These are phyloP conservation scores for Fusarium piperis DNA, from an alignment of 2,329 filamentous ascomycete genomes.

Conservation along the genomic window DNA sequence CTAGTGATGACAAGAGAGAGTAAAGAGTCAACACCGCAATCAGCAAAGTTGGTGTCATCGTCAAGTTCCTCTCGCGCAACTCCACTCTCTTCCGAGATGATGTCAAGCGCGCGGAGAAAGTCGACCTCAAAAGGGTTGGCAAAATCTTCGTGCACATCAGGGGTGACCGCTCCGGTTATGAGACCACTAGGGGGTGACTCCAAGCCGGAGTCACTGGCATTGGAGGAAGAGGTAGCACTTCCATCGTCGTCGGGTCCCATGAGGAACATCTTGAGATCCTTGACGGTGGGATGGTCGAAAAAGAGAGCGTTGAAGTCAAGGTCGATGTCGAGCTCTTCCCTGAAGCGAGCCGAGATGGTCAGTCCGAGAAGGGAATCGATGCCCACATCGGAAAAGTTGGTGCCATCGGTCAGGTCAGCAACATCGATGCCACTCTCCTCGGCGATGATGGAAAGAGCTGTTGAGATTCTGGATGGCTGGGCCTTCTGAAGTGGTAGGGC, in stretches of 20 bases:
- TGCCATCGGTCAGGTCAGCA: conserved; percentile 63
- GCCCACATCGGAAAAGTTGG: conserved; percentile 66
- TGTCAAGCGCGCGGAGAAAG: conserved; percentile 27
- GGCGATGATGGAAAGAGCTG: conserved; percentile 20
- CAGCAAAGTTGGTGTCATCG: conserved; percentile 65
- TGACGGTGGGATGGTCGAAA: conserved; percentile 63
- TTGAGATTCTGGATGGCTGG: conserved; percentile 1
- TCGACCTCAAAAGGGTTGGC: conserved; percentile 2
- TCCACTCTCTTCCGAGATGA: conserved; percentile 61
- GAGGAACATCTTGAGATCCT: conserved; percentile 57
- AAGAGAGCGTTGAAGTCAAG: conserved; percentile 61
- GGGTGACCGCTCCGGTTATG: conserved; percentile 7
- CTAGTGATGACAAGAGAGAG: conserved; percentile 67
- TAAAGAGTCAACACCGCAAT: conserved; percentile 69
- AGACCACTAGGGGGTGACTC: neutral
- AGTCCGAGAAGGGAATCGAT: conserved; percentile 71
- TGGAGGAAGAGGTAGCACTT: conserved; percentile 18
- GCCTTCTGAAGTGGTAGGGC: neutral
- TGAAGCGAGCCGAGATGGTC: conserved; percentile 65
- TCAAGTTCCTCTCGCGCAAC: conserved; percentile 64
- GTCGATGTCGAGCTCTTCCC: conserved; percentile 66
- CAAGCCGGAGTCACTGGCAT: conserved; percentile 17
- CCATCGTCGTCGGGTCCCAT: conserved; percentile 7
- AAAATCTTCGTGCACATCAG: conserved; percentile 12
- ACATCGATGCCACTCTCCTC: conserved; percentile 34